phyloP scores from a whole-genome alignment of 441 rosid genomes.

The Cnidoscolus chayamansa region DNA sequence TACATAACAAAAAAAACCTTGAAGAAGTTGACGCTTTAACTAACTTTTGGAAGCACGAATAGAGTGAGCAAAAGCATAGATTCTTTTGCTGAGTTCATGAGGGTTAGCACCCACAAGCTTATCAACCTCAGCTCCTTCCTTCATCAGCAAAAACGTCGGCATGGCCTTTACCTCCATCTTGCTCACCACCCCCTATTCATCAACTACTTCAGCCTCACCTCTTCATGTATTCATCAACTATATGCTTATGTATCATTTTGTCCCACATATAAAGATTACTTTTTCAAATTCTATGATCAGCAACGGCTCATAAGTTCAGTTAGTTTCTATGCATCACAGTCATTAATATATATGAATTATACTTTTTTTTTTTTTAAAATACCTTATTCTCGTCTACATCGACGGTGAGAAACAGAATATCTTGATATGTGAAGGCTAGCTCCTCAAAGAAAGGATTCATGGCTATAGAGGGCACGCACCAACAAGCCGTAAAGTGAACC shows the following conservation, averaged over 20 bases:
- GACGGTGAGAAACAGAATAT: constrained; percentile 41
- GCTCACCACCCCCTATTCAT: constrained; percentile 34
- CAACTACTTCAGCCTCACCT: too few species aligned
- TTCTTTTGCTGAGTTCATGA: constrained; percentile 36
- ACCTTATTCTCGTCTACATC: constrained; percentile 62
- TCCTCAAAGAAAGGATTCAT: constrained; percentile 46
- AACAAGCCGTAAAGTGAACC: constrained; percentile 51
- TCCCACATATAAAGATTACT: too few species aligned
- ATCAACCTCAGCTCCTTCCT: constrained; percentile 32
- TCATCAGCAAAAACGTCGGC: constrained; percentile 53
- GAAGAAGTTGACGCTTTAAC: too few species aligned
- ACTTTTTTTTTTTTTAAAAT: too few species aligned
- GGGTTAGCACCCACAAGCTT: constrained; percentile 59
- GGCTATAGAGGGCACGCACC: constrained; percentile 61
- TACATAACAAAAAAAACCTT: too few species aligned
- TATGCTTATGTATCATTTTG: too few species aligned
- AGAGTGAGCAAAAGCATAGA: constrained; percentile 26
- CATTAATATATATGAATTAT: too few species aligned
- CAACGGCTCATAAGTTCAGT: too few species aligned
- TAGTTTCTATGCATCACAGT: too few species aligned
- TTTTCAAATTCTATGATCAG: too few species aligned
- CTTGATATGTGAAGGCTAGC: constrained; percentile 34
- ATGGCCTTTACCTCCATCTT: constrained; percentile 56
- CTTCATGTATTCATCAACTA: too few species aligned
- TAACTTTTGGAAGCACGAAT: background rate